Percentiles rank a stretch among this genome's conserved stretches.
Evolutionary conservation across 495 filamentous ascomycete species (phyloP).

Genomic region (Astrothelium subdiscretum): DNA sequence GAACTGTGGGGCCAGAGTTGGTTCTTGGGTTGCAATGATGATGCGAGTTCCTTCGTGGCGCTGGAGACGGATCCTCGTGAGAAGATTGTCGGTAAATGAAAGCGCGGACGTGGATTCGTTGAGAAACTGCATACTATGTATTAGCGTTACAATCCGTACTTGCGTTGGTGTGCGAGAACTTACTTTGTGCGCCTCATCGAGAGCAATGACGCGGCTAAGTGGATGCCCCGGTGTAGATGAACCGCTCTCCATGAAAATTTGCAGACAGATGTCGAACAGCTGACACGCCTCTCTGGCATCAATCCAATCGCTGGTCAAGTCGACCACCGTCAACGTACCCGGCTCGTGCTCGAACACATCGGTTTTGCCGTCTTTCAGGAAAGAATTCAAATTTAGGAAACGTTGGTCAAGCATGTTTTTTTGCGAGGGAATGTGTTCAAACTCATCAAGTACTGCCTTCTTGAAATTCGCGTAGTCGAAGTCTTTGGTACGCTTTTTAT

Average conservation of each 20-base stretch:
- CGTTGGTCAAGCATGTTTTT: constrained; percentile 29
- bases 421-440: constrained; percentile 29
- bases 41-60: constrained; percentile 56
- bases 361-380: constrained; percentile 15
- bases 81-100: constrained; percentile 49
- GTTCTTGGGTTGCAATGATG: constrained; percentile 69
- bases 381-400: constrained; percentile 34
- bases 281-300: constrained; percentile 53
- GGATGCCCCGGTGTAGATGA: not conserved
- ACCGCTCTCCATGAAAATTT: constrained; percentile 46
- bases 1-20: constrained; percentile 56
- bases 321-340: constrained; percentile 57
- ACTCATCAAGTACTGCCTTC: constrained; percentile 24
- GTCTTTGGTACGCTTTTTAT: constrained; percentile 30
- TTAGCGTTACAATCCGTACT: not conserved
- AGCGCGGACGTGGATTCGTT: constrained; percentile 32
- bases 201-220: constrained; percentile 34
- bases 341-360: constrained; percentile 28
- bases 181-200: constrained; percentile 52
- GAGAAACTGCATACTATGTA: constrained; percentile 34
- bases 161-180: not conserved
- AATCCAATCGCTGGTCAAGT: constrained; percentile 63
- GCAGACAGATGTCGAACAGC: constrained; percentile 57
- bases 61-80: constrained; percentile 55
- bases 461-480: constrained; percentile 48